These are phyloP conservation scores for Penicillium nucicola DNA, from an alignment of 495 filamentous ascomycete genomes.

Conservation along the genomic window DNA sequence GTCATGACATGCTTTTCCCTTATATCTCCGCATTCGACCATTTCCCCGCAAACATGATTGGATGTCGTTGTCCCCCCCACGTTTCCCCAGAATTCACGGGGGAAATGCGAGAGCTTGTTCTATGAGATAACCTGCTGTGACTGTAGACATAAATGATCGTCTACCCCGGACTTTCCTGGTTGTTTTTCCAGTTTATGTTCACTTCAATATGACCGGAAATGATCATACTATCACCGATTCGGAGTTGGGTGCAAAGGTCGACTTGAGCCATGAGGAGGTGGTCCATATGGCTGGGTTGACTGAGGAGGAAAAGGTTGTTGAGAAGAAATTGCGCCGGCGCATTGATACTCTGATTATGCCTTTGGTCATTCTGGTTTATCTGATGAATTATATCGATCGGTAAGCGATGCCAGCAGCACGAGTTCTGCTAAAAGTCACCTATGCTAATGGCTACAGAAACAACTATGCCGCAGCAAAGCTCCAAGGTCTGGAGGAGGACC, in stretches of 20 bases:
- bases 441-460: constrained; percentile 34
- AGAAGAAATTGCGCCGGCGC: constrained; percentile 44
- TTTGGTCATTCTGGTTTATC: constrained; percentile 52
- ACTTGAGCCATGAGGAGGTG: constrained; percentile 42
- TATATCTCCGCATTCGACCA: neutral
- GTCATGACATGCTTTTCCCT: neutral
- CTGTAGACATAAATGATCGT: constrained; percentile 3
- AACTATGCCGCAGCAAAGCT: constrained; percentile 55
- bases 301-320: constrained; percentile 41
- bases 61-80: neutral
- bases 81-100: constrained; percentile 6
- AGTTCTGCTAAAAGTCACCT: neutral
- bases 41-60: constrained; percentile 7
- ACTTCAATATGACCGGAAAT: constrained; percentile 16
- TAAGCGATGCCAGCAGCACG: constrained; percentile 7
- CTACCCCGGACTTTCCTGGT: neutral
- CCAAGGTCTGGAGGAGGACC: constrained; percentile 48
- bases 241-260: constrained; percentile 38
- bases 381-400: constrained; percentile 58
- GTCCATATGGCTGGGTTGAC: constrained; percentile 37
- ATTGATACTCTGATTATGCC: constrained; percentile 56
- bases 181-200: neutral
- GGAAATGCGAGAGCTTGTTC: neutral
- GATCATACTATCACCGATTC: constrained; percentile 28
- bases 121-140: neutral